These are phyloP conservation scores for Yamadazyma mexicana DNA, from an alignment of 1,139 yeast genomes.

Conservation along the genomic window DNA sequence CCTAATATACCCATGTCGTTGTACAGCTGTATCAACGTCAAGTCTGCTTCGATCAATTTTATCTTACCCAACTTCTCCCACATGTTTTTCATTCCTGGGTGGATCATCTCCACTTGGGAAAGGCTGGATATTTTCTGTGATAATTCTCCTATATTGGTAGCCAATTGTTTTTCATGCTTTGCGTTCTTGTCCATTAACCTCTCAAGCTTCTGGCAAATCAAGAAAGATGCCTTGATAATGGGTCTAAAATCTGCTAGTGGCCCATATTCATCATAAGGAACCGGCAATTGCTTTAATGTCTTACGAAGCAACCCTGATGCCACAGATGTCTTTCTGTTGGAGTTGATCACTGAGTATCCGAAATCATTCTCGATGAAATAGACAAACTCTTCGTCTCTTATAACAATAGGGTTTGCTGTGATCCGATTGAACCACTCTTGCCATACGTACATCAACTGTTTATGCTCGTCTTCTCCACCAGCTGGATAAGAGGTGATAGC, in stretches of 20 bases:
- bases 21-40: slow-evolving; percentile 71
- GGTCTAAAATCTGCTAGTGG: slow-evolving; percentile 88
- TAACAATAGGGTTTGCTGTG: slow-evolving; percentile 69
- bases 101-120: slow-evolving; percentile 51
- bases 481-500: slow-evolving; percentile 75
- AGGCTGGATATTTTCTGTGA: slow-evolving; percentile 56
- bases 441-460: slow-evolving; percentile 56
- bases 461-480: slow-evolving; percentile 79
- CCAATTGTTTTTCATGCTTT: slow-evolving; percentile 55
- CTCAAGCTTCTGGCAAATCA: slow-evolving; percentile 56
- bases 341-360: slow-evolving; percentile 68
- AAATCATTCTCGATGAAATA: slow-evolving; percentile 87
- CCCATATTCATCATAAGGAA: slow-evolving; percentile 84
- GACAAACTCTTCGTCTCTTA: slow-evolving; percentile 85
- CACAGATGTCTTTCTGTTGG: slow-evolving; percentile 54
- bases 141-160: slow-evolving; percentile 61
- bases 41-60: slow-evolving; percentile 69
- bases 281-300: slow-evolving; percentile 86
- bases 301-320: slow-evolving; percentile 85
- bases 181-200: slow-evolving; percentile 55
- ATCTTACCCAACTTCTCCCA: slow-evolving; percentile 80
- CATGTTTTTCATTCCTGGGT: slow-evolving; percentile 73
- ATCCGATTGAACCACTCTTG: slow-evolving; percentile 89
- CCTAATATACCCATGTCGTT: slow-evolving; percentile 75
- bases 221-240: slow-evolving; percentile 73